Conservation (phyloP, 2,329 filamentous ascomycete species). For the Coniochaeta sp. region DNA sequence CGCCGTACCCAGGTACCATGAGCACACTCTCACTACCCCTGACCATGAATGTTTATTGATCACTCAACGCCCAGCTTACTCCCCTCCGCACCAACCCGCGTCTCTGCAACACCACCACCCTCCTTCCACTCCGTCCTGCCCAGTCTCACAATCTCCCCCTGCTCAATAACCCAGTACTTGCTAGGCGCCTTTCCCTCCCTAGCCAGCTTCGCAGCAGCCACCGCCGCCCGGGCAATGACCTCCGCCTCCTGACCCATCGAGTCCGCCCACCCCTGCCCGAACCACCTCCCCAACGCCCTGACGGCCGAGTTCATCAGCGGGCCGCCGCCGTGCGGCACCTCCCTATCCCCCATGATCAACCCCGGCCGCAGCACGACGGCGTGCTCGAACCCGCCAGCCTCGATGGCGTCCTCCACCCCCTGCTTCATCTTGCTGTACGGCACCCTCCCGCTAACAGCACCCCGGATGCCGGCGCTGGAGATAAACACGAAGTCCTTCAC, state of each 20-base stretch:
- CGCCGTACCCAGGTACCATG: no score
- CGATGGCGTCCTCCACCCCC: slow-evolving; percentile 74
- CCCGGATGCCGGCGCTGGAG: slow-evolving; percentile 47
- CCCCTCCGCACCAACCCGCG: background rate
- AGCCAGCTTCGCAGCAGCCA: slow-evolving; percentile 51
- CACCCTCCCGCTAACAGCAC: slow-evolving; percentile 33
- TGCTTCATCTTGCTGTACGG: slow-evolving; percentile 68
- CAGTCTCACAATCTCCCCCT: slow-evolving; percentile 57
- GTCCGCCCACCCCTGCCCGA: slow-evolving; percentile 49
- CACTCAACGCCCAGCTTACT: background rate
- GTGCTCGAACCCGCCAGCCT: slow-evolving; percentile 66
- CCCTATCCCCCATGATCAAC: slow-evolving; percentile 64
- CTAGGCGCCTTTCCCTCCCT: slow-evolving; percentile 50
- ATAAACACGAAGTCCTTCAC: slow-evolving; percentile 72
- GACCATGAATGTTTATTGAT: background rate
- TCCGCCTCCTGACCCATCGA: slow-evolving; percentile 65
- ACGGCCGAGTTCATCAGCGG: slow-evolving; percentile 48
- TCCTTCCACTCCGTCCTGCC: slow-evolving; percentile 51
- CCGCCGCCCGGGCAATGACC: slow-evolving; percentile 62
- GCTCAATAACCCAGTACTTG: slow-evolving; percentile 55
- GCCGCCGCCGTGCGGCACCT: slow-evolving; percentile 54
- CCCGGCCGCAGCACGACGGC: slow-evolving; percentile 70
- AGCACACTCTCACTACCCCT: no score
- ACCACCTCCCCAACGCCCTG: slow-evolving; percentile 45
- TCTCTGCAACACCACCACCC: background rate